A percentile compares a stretch with the other conserved stretches of the same genome.
Conservation (phyloP, 306 rosid genomes). For the Fagus crenata region DNA sequence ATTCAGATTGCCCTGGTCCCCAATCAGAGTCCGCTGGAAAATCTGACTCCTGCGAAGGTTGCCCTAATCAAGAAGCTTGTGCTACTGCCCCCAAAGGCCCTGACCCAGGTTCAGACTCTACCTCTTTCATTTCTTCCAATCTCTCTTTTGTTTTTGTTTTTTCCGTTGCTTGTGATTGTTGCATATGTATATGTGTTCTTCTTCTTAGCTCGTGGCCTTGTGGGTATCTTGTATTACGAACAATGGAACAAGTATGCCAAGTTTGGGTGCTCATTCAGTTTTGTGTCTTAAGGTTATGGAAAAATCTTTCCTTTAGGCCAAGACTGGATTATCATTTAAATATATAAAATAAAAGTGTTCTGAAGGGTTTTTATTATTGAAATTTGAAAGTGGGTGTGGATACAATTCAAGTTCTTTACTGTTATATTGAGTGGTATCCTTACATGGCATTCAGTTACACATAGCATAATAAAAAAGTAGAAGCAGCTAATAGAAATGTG, state of each 20-base stretch:
- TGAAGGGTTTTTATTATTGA: not conserved
- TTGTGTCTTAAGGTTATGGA: not conserved
- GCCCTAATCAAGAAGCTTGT: conserved; percentile 86
- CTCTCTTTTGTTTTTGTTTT: not conserved
- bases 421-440: not conserved
- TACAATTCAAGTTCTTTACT: not conserved
- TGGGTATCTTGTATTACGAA: not conserved
- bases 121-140: not conserved
- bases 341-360: not conserved
- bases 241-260: not conserved
- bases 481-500: not conserved
- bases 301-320: not conserved
- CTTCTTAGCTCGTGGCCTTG: not conserved
- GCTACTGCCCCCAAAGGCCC: conserved; percentile 96
- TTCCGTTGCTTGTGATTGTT: not conserved
- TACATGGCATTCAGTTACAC: not conserved
- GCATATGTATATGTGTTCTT: not conserved
- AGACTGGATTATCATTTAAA: not conserved
- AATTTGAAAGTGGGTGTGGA: not conserved
- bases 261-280: not conserved
- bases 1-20: conserved; percentile 89
- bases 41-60: conserved; percentile 75
- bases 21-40: conserved; percentile 85
- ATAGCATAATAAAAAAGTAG: not conserved
- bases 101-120: conserved; percentile 64